A percentile compares a stretch with the other conserved stretches of the same genome.
Conservation (phyloP, 108 stramenopile genomes). For the Chaetoceros muelleri region DNA sequence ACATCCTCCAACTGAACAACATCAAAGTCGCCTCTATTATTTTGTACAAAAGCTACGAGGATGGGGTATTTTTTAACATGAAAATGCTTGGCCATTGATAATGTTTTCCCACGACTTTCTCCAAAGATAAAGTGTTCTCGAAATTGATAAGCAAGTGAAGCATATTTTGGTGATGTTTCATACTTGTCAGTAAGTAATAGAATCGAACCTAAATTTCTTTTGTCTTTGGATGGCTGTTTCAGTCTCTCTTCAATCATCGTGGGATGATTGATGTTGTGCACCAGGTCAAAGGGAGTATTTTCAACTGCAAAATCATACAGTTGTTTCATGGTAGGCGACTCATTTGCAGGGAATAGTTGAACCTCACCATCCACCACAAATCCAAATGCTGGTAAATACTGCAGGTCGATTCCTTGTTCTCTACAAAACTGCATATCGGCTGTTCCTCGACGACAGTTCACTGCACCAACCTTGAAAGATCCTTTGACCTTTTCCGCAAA, state of each 20-base stretch:
- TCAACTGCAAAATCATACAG: constrained; percentile 52
- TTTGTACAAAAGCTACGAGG: constrained; percentile 41
- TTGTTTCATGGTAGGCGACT: constrained; percentile 17
- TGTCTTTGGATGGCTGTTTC: constrained; percentile 13
- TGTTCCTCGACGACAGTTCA: constrained; percentile 42
- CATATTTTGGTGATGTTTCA: constrained; percentile 62
- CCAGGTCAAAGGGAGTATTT: constrained; percentile 32
- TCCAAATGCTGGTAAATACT: constrained; percentile 42
- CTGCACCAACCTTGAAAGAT: constrained; percentile 60
- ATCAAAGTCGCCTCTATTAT: constrained; percentile 1
- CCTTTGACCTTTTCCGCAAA: constrained; percentile 38
- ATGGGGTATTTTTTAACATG: constrained; percentile 53
- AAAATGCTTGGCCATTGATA: constrained; percentile 51
- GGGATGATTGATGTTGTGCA: constrained; percentile 54
- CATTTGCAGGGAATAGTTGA: constrained; percentile 12
- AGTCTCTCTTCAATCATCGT: constrained; percentile 38
- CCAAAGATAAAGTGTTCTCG: constrained; percentile 51
- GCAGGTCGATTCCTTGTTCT: constrained; percentile 18
- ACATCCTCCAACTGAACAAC: not conserved
- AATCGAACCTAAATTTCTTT: constrained; percentile 25
- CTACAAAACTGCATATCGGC: constrained; percentile 45
- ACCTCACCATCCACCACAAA: constrained; percentile 52
- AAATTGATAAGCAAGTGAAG: constrained; percentile 54
- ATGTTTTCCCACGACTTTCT: constrained; percentile 59
- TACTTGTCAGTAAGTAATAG: constrained; percentile 70